Conservation (phyloP, 257 asterid species). For the Nicotiana sylvestris region DNA sequence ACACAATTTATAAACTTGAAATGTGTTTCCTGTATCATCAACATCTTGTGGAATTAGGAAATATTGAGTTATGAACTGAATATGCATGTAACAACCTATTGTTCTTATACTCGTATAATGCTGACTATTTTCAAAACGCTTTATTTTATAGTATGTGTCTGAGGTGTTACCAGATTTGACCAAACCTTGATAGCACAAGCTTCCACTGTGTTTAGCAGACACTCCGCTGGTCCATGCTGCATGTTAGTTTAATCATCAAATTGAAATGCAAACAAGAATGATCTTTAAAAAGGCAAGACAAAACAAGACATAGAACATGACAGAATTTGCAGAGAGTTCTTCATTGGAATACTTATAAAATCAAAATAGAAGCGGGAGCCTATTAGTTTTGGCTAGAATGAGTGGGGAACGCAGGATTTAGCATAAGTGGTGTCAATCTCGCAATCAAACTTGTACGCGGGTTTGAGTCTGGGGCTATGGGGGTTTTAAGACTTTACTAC, state of each 20-base stretch:
- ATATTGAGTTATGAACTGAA: not conserved
- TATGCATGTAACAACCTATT: not conserved
- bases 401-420: not conserved
- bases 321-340: not conserved
- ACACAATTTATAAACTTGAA: slow-evolving; percentile 67
- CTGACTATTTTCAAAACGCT: not conserved
- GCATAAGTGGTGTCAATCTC: not conserved
- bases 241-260: slow-evolving; percentile 12
- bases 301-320: not conserved
- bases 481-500: no score
- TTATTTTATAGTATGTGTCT: not conserved
- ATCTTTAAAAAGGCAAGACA: not conserved
- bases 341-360: not conserved
- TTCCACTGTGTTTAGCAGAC: slow-evolving; percentile 58
- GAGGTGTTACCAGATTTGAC: slow-evolving; percentile 51
- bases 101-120: not conserved
- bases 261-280: not conserved
- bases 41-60: not conserved
- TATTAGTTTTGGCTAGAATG: not conserved
- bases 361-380: no score
- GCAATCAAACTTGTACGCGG: not conserved
- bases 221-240: slow-evolving; percentile 91
- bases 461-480: not conserved
- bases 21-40: slow-evolving; percentile 50
- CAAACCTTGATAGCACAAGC: slow-evolving; percentile 77